Conservation (phyloP, 2,329 filamentous ascomycete genomes). For the Fusarium oligoseptatum region DNA sequence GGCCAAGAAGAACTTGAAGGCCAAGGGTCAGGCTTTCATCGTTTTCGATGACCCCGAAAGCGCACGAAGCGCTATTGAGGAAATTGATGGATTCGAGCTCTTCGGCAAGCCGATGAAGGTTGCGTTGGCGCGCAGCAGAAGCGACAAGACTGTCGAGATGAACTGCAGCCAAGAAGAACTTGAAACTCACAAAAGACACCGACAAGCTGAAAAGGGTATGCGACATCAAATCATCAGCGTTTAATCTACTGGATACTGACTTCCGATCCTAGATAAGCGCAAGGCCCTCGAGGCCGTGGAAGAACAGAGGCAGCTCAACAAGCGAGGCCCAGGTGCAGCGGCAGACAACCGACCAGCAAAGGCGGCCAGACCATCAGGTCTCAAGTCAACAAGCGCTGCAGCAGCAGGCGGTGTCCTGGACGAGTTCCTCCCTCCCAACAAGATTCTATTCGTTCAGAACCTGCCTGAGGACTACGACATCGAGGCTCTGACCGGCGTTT, state of each 20-base stretch:
- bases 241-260: background rate
- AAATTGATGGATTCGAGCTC: slow-evolving; percentile 91
- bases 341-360: slow-evolving; percentile 73
- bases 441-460: slow-evolving; percentile 94
- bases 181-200: slow-evolving; percentile 85
- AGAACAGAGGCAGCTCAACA: slow-evolving; percentile 82
- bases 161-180: slow-evolving; percentile 84
- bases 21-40: slow-evolving; percentile 95
- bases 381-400: slow-evolving; percentile 80
- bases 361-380: slow-evolving; percentile 69
- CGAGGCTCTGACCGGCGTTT: slow-evolving; percentile 83
- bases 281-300: slow-evolving; percentile 86
- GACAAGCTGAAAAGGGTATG: slow-evolving; percentile 90
- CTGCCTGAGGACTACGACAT: slow-evolving; percentile 88
- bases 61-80: slow-evolving; percentile 86
- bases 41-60: slow-evolving; percentile 87
- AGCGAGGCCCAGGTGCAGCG: slow-evolving; percentile 67
- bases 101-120: slow-evolving; percentile 92
- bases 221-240: background rate
- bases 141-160: slow-evolving; percentile 86
- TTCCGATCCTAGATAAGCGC: slow-evolving; percentile 71
- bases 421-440: slow-evolving; percentile 97
- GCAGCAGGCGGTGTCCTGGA: slow-evolving; percentile 86
- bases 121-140: slow-evolving; percentile 83
- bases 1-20: slow-evolving; percentile 89